Conservation (phyloP, 2,329 filamentous ascomycete species). For the Fonsecaea erecta region DNA sequence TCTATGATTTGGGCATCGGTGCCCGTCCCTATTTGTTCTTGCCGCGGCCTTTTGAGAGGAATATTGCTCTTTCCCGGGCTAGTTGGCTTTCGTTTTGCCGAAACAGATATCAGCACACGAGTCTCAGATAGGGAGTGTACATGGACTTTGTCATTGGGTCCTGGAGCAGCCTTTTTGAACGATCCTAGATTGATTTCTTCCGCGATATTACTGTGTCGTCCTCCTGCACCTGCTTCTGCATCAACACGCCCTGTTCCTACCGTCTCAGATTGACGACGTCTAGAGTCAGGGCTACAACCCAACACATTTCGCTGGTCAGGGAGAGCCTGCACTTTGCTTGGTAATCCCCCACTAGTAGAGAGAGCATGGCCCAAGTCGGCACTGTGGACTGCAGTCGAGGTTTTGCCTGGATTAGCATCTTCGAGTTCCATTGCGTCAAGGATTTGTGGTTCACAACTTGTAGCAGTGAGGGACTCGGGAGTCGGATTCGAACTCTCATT, state of each 20-base stretch:
- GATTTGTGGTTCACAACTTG: background rate
- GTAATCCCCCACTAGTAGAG: background rate
- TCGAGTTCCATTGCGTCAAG: background rate
- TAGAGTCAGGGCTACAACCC: background rate
- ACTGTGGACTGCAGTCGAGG: background rate
- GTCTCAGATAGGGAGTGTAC: background rate
- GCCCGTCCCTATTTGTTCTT: no score
- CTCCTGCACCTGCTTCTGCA: background rate
- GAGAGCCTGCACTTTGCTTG: background rate
- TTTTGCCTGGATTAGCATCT: background rate
- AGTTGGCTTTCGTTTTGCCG: slow-evolving; percentile 9
- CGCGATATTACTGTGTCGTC: background rate
- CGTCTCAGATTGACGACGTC: background rate
- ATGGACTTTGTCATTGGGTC: background rate
- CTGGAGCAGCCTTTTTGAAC: background rate
- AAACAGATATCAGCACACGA: background rate
- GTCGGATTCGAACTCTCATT: background rate
- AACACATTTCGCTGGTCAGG: background rate
- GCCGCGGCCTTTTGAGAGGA: slow-evolving; percentile 4
- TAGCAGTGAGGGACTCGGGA: background rate
- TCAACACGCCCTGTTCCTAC: background rate
- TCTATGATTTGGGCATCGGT: background rate
- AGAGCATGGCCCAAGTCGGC: background rate
- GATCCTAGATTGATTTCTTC: background rate
- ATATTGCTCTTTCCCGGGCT: background rate